Percentiles rank a stretch among this genome's conserved stretches.
These are phyloP conservation scores for Solanum chiquidenum DNA, from an alignment of 257 asterid genomes.

Conservation along the genomic window DNA sequence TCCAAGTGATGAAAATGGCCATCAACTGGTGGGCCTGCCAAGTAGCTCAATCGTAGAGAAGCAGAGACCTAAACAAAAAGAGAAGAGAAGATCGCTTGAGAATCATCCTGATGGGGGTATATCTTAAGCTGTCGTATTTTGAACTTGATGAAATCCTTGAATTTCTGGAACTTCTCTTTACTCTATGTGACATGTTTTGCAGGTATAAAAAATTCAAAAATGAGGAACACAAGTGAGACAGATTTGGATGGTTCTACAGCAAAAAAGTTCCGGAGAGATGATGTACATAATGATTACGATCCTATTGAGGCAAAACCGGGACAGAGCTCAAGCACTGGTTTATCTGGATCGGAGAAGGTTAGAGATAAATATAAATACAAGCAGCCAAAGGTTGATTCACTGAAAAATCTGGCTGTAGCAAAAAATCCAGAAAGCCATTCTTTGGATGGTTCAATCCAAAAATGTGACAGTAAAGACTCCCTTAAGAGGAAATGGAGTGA, in stretches of 20 bases:
- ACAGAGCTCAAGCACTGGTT: constrained; percentile 35
- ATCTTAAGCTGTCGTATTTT: constrained; percentile 4
- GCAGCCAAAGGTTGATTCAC: constrained; percentile 24
- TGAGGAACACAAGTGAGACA: constrained; percentile 43
- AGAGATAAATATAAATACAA: neutral
- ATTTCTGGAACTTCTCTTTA: neutral
- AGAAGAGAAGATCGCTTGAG: constrained; percentile 28
- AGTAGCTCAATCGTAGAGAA: constrained; percentile 25
- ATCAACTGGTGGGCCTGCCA: constrained; percentile 29
- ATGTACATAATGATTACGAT: constrained; percentile 33
- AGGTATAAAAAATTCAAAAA: constrained; percentile 42
- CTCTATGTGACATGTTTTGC: constrained; percentile 5
- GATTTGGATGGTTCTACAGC: constrained; percentile 48
- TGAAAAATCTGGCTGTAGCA: constrained; percentile 25
- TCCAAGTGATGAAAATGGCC: constrained; percentile 41
- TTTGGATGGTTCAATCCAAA: constrained; percentile 31
- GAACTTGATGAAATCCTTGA: neutral
- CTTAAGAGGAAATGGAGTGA: constrained; percentile 47
- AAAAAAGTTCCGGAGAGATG: constrained; percentile 61
- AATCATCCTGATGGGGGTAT: constrained; percentile 56
- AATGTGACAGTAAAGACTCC: constrained; percentile 36
- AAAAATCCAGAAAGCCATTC: constrained; percentile 24
- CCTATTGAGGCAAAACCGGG: constrained; percentile 45
- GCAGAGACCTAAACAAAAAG: constrained; percentile 30
- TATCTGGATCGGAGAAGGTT: constrained; percentile 1